Percentiles rank a stretch among this genome's conserved stretches.
Evolutionary conservation across 106 monocot genomes (phyloP).

Genomic region (Allium sativum): DNA sequence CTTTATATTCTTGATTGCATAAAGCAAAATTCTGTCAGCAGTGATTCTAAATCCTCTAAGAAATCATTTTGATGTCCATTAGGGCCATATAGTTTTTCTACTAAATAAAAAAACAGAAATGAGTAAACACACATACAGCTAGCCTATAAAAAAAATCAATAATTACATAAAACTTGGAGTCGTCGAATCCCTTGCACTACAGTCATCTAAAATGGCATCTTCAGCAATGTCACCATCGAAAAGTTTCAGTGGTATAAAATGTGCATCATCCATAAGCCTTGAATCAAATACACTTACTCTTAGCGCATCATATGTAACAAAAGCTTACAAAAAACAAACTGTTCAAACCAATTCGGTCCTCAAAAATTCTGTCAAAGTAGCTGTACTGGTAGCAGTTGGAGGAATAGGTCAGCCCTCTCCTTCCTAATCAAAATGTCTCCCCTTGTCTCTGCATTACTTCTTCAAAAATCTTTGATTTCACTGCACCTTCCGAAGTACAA

Average conservation of each 20-base stretch:
- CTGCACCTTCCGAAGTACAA: constrained; percentile 7
- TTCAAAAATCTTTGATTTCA: constrained; percentile 20
- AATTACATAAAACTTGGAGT: too few relatives aligned
- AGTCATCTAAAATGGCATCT: constrained; percentile 9
- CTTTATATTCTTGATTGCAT: too few relatives aligned
- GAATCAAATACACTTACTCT: constrained; percentile 7
- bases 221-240: constrained; percentile 7
- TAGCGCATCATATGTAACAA: constrained; percentile 5
- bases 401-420: constrained; percentile 19
- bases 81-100: too few relatives aligned
- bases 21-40: too few relatives aligned
- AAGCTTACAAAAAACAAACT: neutral
- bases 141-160: too few relatives aligned
- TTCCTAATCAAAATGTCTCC: constrained; percentile 23
- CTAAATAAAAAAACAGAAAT: too few relatives aligned
- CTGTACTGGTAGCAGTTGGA: constrained; percentile 17
- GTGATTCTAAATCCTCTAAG: too few relatives aligned
- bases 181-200: too few relatives aligned
- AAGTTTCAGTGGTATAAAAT: constrained; percentile 14
- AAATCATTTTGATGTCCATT: too few relatives aligned
- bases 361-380: constrained; percentile 19
- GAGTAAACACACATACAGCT: too few relatives aligned
- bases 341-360: constrained; percentile 4
- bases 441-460: constrained; percentile 14
- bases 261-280: constrained; percentile 5